Evolutionary conservation across 1,284 basidiomycete genomes (phyloP).

Genomic region (Agaricales sp.): DNA sequence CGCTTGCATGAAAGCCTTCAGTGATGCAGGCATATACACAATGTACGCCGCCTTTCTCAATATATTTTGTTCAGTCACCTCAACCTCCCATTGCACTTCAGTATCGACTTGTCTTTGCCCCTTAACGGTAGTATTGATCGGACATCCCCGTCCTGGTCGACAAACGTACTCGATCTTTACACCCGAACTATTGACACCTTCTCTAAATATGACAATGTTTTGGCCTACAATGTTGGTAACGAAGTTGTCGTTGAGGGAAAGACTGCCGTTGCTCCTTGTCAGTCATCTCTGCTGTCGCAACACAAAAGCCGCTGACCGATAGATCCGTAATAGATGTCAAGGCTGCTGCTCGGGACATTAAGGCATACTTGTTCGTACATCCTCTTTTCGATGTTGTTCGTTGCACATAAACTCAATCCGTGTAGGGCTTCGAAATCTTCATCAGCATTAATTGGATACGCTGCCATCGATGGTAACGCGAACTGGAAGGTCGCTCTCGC

Average conservation of each 20-base stretch:
- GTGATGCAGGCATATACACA: conserved; percentile 77
- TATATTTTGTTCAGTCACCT: conserved; percentile 8
- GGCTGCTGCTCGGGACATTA: conserved; percentile 83
- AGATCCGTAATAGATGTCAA: conserved; percentile 67
- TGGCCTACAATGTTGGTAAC: conserved; percentile 84
- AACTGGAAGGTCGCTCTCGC: conserved; percentile 65
- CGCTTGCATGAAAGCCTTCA: conserved; percentile 73
- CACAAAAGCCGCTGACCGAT: neutral
- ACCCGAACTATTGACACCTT: conserved; percentile 71
- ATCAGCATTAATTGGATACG: conserved; percentile 71
- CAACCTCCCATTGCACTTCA: conserved; percentile 17
- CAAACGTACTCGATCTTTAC: conserved; percentile 76
- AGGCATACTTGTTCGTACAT: conserved; percentile 64
- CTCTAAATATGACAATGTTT: conserved; percentile 73
- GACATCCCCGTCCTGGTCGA: conserved; percentile 67
- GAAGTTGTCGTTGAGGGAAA: conserved; percentile 63
- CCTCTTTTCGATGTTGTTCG: conserved; percentile 4
- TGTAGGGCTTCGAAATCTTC: conserved; percentile 57
- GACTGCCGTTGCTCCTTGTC: conserved; percentile 40
- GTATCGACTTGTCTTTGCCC: conserved; percentile 78
- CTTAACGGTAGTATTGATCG: conserved; percentile 84
- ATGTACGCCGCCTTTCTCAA: conserved; percentile 46
- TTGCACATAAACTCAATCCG: conserved; percentile 6
- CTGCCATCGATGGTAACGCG: conserved; percentile 69
- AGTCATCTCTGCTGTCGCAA: neutral